These are phyloP conservation scores for Colletotrichum godetiae DNA, from an alignment of 2,329 filamentous ascomycete species.

Conservation along the genomic window DNA sequence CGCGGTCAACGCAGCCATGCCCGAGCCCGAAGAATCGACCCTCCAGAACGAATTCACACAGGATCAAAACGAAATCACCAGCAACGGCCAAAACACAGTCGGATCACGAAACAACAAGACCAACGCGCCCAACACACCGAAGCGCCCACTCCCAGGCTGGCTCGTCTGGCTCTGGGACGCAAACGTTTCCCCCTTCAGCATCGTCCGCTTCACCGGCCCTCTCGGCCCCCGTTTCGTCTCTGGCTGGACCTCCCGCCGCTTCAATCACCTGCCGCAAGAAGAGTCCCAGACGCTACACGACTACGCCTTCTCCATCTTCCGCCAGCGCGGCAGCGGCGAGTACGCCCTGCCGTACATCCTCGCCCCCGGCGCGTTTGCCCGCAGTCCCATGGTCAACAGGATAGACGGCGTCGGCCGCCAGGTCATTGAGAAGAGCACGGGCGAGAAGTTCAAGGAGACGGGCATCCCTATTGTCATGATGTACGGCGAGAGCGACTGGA, in stretches of 20 bases:
- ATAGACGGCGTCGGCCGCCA: conserved; percentile 91
- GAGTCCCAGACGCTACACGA: conserved; percentile 90
- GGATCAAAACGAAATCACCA: conserved; percentile 70
- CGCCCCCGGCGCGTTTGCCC: conserved; percentile 91
- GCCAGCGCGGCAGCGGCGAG: conserved; percentile 90
- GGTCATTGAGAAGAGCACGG: conserved; percentile 46
- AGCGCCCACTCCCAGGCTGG: conserved; percentile 81
- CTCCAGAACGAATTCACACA: conserved; percentile 83
- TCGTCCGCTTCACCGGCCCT: conserved; percentile 89
- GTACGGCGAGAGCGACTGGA: conserved; percentile 99
- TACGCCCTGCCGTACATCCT: conserved; percentile 94
- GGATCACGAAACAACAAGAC: conserved; percentile 45
- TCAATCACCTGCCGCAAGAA: conserved; percentile 83
- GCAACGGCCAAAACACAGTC: conserved; percentile 46
- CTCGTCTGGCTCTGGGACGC: conserved; percentile 95
- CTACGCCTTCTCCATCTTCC: conserved; percentile 95
- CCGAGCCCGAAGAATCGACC: conserved; percentile 79
- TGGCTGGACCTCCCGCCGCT: conserved; percentile 92
- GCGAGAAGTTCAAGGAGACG: conserved; percentile 56
- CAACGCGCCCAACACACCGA: conserved; percentile 51
- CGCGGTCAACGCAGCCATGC: conserved; percentile 83
- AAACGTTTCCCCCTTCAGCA: conserved; percentile 93
- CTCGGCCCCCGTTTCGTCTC: conserved; percentile 92
- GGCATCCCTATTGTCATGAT: conserved; percentile 90
- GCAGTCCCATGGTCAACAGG: conserved; percentile 85